A percentile compares a stretch with the other conserved stretches of the same genome.
Evolutionary conservation across 495 filamentous ascomycete species (phyloP).

Genomic region (Trichoderma parareesei): DNA sequence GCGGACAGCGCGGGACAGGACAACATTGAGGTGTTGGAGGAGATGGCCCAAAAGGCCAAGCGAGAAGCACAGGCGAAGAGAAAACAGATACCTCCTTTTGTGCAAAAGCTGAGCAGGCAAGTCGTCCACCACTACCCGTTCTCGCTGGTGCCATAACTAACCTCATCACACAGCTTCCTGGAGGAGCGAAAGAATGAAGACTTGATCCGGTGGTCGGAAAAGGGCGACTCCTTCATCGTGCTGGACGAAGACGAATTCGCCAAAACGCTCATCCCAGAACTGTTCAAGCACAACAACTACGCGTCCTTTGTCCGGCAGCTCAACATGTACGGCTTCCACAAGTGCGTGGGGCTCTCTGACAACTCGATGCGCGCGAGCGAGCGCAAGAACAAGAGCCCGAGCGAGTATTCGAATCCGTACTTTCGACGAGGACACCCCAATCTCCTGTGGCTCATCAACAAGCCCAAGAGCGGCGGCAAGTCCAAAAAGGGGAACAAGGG

Average conservation of each 20-base stretch:
- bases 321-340: conserved; percentile 99
- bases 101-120: conserved; percentile 97
- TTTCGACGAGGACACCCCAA: conserved; percentile 92
- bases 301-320: conserved; percentile 96
- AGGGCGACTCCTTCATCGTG: conserved; percentile 93
- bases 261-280: conserved; percentile 89
- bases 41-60: conserved; percentile 67
- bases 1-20: conserved; percentile 48
- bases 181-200: conserved; percentile 88
- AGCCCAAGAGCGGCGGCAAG: conserved; percentile 67
- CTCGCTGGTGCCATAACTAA: neutral
- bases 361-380: conserved; percentile 97
- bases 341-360: conserved; percentile 92
- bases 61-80: conserved; percentile 74
- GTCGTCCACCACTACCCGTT: conserved; percentile 14
- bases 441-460: conserved; percentile 94
- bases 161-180: conserved; percentile 58
- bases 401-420: conserved; percentile 94
- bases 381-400: conserved; percentile 91
- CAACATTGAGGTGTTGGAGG: conserved; percentile 67
- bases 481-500: conserved; percentile 47
- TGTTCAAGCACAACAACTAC: conserved; percentile 99
- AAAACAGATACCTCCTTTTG: conserved; percentile 95
- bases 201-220: conserved; percentile 93
- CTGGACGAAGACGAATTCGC: conserved; percentile 98